A percentile compares a stretch with the other conserved stretches of the same genome.
Evolutionary conservation across 108 stramenopile species (phyloP).

Genomic region (Craspedostauros australis): DNA sequence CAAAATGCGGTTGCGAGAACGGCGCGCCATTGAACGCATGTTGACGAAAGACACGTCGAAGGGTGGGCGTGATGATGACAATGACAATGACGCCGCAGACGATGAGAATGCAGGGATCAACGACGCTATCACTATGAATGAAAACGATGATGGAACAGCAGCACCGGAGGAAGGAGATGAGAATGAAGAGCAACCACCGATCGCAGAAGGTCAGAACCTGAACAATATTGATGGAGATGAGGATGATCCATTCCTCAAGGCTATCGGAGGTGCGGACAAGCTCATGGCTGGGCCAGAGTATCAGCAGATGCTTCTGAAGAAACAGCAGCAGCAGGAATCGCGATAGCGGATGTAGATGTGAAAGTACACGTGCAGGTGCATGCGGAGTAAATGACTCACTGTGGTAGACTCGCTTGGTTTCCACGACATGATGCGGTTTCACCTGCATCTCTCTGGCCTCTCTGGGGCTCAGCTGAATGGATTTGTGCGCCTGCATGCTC

Average conservation of each 20-base stretch:
- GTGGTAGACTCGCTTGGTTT: too few species aligned
- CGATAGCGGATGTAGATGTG: too few species aligned
- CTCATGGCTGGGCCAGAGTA: slow-evolving; percentile 75
- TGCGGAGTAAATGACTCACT: too few species aligned
- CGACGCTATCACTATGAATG: slow-evolving; percentile 11
- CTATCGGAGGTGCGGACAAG: slow-evolving; percentile 71
- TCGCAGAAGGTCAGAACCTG: slow-evolving; percentile 6
- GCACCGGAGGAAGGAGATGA: slow-evolving; percentile 6
- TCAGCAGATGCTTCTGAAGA: slow-evolving; percentile 52
- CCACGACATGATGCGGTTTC: too few species aligned
- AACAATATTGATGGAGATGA: slow-evolving; percentile 36
- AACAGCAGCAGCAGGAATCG: slow-evolving; percentile 19
- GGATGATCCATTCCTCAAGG: slow-evolving; percentile 77
- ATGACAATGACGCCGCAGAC: slow-evolving; percentile 8
- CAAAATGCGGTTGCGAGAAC: slow-evolving; percentile 57
- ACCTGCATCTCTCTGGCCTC: too few species aligned
- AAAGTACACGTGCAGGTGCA: too few species aligned
- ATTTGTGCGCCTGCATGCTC: too few species aligned
- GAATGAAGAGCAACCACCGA: slow-evolving; percentile 2
- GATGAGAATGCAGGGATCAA: slow-evolving; percentile 17
- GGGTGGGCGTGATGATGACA: slow-evolving; percentile 15
- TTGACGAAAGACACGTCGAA: slow-evolving; percentile 31
- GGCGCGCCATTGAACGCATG: slow-evolving; percentile 52
- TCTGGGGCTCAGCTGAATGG: too few species aligned
- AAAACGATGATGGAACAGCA: slow-evolving; percentile 2